Conservation (phyloP, 768 basidiomycete genomes). For the Hypholoma sublateritium region DNA sequence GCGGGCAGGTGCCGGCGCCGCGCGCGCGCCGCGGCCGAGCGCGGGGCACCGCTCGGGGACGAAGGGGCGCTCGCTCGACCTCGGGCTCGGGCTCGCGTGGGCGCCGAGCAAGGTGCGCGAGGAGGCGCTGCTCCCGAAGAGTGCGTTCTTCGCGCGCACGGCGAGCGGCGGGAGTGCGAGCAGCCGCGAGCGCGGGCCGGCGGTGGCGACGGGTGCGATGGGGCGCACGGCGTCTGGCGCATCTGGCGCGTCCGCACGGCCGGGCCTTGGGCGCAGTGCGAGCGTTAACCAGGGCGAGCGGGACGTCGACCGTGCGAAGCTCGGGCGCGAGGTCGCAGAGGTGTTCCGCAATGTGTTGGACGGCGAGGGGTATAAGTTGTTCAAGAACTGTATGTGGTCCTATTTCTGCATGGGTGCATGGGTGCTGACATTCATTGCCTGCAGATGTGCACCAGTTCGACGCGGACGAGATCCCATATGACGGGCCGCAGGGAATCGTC, state of each 20-base stretch:
- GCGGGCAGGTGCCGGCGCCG: background rate
- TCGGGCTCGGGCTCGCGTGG: slow-evolving; percentile 71
- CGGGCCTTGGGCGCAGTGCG: background rate
- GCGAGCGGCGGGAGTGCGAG: slow-evolving; percentile 27
- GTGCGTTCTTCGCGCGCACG: slow-evolving; percentile 36
- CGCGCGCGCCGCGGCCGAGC: slow-evolving; percentile 9
- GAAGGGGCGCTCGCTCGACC: slow-evolving; percentile 72
- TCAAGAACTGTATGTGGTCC: slow-evolving; percentile 62
- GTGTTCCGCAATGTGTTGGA: slow-evolving; percentile 46
- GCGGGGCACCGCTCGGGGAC: slow-evolving; percentile 42
- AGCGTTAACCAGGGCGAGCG: slow-evolving; percentile 17
- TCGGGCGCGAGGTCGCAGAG: slow-evolving; percentile 48
- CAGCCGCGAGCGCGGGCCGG: slow-evolving; percentile 15
- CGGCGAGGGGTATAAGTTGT: slow-evolving; percentile 43
- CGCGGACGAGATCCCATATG: slow-evolving; percentile 71
- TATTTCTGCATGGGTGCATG: background rate
- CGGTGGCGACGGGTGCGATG: slow-evolving; percentile 16
- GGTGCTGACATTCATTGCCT: background rate
- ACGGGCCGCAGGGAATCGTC: slow-evolving; percentile 73
- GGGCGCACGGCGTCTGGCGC: slow-evolving; percentile 15
- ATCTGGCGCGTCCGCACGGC: slow-evolving; percentile 4
- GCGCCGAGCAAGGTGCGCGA: slow-evolving; percentile 68
- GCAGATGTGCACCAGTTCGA: slow-evolving; percentile 76
- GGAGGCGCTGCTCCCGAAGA: slow-evolving; percentile 58
- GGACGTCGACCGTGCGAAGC: slow-evolving; percentile 32